Percentiles rank a stretch among this genome's conserved stretches.
These are phyloP conservation scores for Eutypa lata DNA, from an alignment of 2,329 filamentous ascomycete species.

Conservation along the genomic window DNA sequence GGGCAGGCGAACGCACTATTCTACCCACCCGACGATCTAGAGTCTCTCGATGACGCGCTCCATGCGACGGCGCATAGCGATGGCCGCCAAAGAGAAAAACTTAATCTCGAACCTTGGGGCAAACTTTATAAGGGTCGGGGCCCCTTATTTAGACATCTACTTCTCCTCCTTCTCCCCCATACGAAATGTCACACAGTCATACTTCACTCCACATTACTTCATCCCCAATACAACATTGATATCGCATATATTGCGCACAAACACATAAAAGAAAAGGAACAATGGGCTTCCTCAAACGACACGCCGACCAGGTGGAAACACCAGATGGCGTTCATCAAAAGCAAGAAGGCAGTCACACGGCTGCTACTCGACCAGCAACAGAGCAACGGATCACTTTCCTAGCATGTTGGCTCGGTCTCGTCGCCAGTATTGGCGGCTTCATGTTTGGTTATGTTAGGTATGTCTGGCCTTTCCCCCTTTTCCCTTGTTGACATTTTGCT, in stretches of 20 bases:
- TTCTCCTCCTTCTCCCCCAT: neutral
- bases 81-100: neutral
- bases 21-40: too few relatives aligned
- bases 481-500: neutral
- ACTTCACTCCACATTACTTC: neutral
- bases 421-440: slow-evolving; percentile 55
- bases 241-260: neutral
- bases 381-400: slow-evolving; percentile 28
- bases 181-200: neutral
- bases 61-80: neutral
- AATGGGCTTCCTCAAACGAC: slow-evolving; percentile 27
- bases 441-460: slow-evolving; percentile 58
- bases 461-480: slow-evolving; percentile 10
- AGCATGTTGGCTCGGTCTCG: slow-evolving; percentile 46
- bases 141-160: neutral
- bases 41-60: neutral
- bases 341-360: slow-evolving; percentile 8
- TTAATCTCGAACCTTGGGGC: neutral
- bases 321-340: slow-evolving; percentile 7
- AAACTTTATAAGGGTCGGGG: neutral
- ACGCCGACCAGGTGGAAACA: slow-evolving; percentile 23
- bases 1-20: too few relatives aligned
- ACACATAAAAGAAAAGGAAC: neutral
- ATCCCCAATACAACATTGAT: neutral
- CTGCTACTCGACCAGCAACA: slow-evolving; percentile 4